A percentile compares a stretch with the other conserved stretches of the same genome.
Evolutionary conservation across 306 rosid species (phyloP).

Genomic region (Luffa aegyptiaca): DNA sequence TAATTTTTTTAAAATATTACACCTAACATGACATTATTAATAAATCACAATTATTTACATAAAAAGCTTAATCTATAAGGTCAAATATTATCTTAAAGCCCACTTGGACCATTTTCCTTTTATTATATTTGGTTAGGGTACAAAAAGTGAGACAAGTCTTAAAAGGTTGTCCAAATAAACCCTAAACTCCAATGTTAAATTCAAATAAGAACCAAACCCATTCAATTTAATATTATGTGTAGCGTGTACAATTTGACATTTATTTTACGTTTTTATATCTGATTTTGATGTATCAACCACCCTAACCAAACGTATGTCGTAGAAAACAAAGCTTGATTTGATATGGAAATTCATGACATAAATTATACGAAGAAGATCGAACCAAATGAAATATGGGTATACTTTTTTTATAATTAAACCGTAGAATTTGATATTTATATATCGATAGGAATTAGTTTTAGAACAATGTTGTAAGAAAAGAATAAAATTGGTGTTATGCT

Average conservation of each 20-base stretch:
- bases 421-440: no score
- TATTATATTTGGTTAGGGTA: neutral
- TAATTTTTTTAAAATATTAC: neutral
- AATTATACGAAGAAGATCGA: neutral
- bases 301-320: neutral
- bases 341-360: neutral
- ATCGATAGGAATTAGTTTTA: neutral
- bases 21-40: neutral
- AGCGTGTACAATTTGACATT: neutral
- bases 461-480: neutral
- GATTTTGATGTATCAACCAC: slow-evolving; percentile 8
- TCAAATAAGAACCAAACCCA: neutral
- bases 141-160: neutral
- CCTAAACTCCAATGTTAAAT: neutral
- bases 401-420: no score
- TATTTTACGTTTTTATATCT: neutral
- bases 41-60: neutral
- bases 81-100: slow-evolving; percentile 10
- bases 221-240: neutral
- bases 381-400: no score
- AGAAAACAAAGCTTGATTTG: neutral
- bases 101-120: neutral
- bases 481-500: neutral
- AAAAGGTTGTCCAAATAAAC: neutral
- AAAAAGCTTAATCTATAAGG: neutral